Evolutionary conservation across 306 rosid genomes (phyloP), one percentile per base, ranked within the genome.

Genomic region (Trifolium fragiferum): DNA sequence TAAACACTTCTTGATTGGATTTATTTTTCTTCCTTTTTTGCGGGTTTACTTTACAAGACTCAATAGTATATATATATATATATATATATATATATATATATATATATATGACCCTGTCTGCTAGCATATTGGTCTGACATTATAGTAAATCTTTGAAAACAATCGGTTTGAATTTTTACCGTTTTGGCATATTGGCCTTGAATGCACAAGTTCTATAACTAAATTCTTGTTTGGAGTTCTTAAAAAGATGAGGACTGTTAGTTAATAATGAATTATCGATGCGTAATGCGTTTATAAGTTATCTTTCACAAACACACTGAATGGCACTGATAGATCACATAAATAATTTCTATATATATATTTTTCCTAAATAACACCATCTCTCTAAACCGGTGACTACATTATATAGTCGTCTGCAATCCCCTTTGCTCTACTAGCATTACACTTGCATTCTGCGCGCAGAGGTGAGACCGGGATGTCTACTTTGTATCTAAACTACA

Each of bases 401-500:
- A 51, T 58, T 67, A 78, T 74, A 64, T 59, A 78, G 76, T 66
- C 61, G 64, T 51, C 78, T 71, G 30, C 57, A 32, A 69, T 72
- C 74, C 71, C 84, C 62, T 23, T 68, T 66, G 62, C 76, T 72
- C 20, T 51, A 46, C 59, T 64, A 71, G 64, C 53, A 71, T 30
- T 66, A 47, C 84, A 75, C 66, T 75, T 76, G 68, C 81, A 69
- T 27, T 79, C 80, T 63, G 66, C 76, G 66, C 76, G 60, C 43
- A 37, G 37, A 67, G 66, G 81, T 33, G 68, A 85, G 73, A 57
- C 80, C 80, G 70, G 82, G 67, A 64, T 69, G 21, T 74, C 72
- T 58, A 55, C 51, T 50, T 66, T 46, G 68, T 65, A 78, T 82
- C 73, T 76, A 72, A 83, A 65, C 86, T 80, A 83, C 64, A 76